A percentile compares a stretch with the other conserved stretches of the same genome.
Conservation (phyloP, 441 rosid species). For the Macaranga tanarius region DNA sequence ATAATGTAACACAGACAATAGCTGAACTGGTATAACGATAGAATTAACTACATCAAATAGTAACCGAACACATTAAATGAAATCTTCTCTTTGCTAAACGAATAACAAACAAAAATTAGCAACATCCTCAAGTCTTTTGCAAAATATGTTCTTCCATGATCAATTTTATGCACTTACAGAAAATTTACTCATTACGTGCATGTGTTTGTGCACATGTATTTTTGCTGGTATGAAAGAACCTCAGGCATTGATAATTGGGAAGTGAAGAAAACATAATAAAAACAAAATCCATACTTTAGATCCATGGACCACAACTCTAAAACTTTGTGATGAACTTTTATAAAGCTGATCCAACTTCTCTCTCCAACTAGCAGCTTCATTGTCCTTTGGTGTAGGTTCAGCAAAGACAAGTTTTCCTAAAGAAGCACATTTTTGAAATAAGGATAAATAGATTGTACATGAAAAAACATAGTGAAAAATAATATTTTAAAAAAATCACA, state of each 20-base stretch:
- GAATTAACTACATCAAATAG: neutral
- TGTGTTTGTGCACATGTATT: neutral
- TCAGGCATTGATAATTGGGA: neutral
- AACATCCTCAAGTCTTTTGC: slow-evolving; percentile 3
- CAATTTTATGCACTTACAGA: neutral
- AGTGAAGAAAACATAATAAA: neutral
- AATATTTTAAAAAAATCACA: slow-evolving; percentile 4
- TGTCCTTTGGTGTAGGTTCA: slow-evolving; percentile 92
- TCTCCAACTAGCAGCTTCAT: slow-evolving; percentile 98
- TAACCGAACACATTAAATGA: neutral
- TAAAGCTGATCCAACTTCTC: slow-evolving; percentile 96
- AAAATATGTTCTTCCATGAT: neutral
- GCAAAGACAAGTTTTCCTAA: slow-evolving; percentile 98
- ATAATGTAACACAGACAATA: neutral
- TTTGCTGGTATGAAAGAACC: neutral
- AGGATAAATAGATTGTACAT: slow-evolving; percentile 15
- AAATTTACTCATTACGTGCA: neutral
- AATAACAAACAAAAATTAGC: neutral
- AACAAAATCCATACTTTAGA: slow-evolving; percentile 68
- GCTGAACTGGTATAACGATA: neutral
- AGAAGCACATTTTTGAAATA: slow-evolving; percentile 28
- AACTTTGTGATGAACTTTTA: slow-evolving; percentile 97
- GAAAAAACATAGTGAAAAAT: slow-evolving; percentile 17
- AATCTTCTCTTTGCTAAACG: neutral
- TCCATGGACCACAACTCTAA: slow-evolving; percentile 98